Evolutionary conservation across 306 rosid species (phyloP), one percentile per base, ranked within the genome.

Genomic region (Medicago ruthenica): DNA sequence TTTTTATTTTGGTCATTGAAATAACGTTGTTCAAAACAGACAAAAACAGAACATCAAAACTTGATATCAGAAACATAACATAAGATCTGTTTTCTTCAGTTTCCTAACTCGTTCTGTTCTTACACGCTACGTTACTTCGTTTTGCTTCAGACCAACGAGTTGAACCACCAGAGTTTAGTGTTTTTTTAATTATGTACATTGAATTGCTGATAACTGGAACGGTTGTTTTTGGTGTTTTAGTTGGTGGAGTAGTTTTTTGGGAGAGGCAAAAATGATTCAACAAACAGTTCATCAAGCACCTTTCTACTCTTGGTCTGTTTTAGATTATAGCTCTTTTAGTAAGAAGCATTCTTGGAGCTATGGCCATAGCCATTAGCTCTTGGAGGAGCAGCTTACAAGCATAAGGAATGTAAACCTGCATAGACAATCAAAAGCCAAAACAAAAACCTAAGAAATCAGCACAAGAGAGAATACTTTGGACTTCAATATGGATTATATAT

Each of bases 321-420:
- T 15, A 36, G 92, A 65, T 79, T 92, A 86, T 44, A 86, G 67
- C 39, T 95, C 97, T n/a, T 85, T 95, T 90, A 0, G 96, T 95
- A n/a, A n/a, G n/a, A 20, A 95, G 90, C 98, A 92, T 92, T 86
- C 97, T 88, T 22, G 98, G 97, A 31, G 98, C 98, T 71, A 95
- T 95, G 48, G 97, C 98, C 97, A 95, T 95, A 60, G 98, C 86
- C 98, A 95, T 95, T 51, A 95, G 93, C 86, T 95, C 97, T 82
- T 95, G 98, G 96, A 92, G 92, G 11, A 95, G 93, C 68, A 95
- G 89, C 88, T 95, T 95, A 81, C 98, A 95, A 36, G 97, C 98
- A 36, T 95, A 95, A 31, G 98, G 98, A 59, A 95, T 95, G 77
- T 90, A 89, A 51, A 95, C 98, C 97, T 92, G 87, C 79, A 86